Percentiles rank a stretch among this genome's conserved stretches.
Evolutionary conservation across 2,329 filamentous ascomycete species (phyloP).

Genomic region (Lasiodiplodia gonubiensis): DNA sequence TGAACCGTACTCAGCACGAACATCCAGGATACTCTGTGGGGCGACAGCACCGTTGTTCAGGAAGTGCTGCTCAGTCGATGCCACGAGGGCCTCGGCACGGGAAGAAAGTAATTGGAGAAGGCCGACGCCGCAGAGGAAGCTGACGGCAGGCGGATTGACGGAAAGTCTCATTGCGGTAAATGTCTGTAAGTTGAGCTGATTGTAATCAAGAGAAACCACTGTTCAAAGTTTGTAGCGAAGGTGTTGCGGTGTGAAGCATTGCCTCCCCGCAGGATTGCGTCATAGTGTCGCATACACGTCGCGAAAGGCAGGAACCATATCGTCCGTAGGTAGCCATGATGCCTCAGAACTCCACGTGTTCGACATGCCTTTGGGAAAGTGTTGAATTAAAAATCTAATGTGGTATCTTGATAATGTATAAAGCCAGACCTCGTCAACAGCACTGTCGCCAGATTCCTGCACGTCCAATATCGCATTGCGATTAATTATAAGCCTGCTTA

Average conservation of each 20-base stretch:
- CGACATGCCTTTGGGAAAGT: background rate
- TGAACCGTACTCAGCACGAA: conserved; percentile 38
- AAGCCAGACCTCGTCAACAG: background rate
- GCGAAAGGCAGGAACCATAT: conserved; percentile 15
- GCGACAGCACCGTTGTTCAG: conserved; percentile 30
- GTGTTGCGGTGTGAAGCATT: background rate
- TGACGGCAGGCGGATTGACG: background rate
- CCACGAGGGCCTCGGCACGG: conserved; percentile 29
- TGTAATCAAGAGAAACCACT: background rate
- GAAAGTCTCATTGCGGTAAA: background rate
- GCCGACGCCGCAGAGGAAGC: conserved; percentile 23
- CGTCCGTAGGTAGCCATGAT: background rate
- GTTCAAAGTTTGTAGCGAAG: background rate
- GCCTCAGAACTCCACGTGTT: background rate
- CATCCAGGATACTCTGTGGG: conserved; percentile 34
- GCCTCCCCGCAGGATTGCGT: conserved; percentile 21
- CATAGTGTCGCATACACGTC: conserved; percentile 18
- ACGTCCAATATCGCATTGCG: background rate
- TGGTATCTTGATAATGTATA: background rate
- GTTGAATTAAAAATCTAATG: background rate
- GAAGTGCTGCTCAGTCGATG: conserved; percentile 41
- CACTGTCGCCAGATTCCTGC: background rate
- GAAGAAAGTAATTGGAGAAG: conserved; percentile 34
- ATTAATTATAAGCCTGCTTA: background rate
- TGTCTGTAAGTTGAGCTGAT: background rate